Percentiles rank a stretch among this genome's conserved stretches.
These are phyloP conservation scores for Penicillium sp. DNA, from an alignment of 2,329 filamentous ascomycete species.

Conservation along the genomic window DNA sequence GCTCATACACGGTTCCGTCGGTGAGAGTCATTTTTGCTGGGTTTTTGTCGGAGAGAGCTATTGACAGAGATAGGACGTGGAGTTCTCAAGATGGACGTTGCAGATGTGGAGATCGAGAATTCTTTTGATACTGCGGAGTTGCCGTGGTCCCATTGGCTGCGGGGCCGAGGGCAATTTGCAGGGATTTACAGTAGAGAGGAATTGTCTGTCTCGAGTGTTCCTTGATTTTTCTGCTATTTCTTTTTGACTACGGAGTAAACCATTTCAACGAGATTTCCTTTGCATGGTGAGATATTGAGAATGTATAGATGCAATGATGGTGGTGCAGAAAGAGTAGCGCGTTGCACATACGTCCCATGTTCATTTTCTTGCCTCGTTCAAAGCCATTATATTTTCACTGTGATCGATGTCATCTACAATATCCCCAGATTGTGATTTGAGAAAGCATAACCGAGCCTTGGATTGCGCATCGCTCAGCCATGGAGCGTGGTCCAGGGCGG, in stretches of 20 bases:
- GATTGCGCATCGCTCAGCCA: not conserved
- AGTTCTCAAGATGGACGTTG: not conserved
- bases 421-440: not conserved
- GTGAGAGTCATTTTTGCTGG: slow-evolving; percentile 12
- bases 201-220: too few relatives aligned
- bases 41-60: not conserved
- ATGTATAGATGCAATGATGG: too few relatives aligned
- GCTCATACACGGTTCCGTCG: slow-evolving; percentile 22
- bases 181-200: too few relatives aligned
- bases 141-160: slow-evolving; percentile 8
- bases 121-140: slow-evolving; percentile 15
- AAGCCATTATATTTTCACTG: too few relatives aligned
- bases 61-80: not conserved
- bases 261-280: too few relatives aligned
- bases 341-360: too few relatives aligned
- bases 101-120: slow-evolving; percentile 8
- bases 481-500: not conserved
- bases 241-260: too few relatives aligned
- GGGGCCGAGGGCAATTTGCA: not conserved
- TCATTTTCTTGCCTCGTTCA: too few relatives aligned
- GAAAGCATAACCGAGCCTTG: too few relatives aligned
- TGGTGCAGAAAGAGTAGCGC: too few relatives aligned
- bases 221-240: too few relatives aligned
- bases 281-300: too few relatives aligned
- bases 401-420: not conserved